Conservation (phyloP, 2,329 filamentous ascomycete genomes). For the Penicillium sp. region DNA sequence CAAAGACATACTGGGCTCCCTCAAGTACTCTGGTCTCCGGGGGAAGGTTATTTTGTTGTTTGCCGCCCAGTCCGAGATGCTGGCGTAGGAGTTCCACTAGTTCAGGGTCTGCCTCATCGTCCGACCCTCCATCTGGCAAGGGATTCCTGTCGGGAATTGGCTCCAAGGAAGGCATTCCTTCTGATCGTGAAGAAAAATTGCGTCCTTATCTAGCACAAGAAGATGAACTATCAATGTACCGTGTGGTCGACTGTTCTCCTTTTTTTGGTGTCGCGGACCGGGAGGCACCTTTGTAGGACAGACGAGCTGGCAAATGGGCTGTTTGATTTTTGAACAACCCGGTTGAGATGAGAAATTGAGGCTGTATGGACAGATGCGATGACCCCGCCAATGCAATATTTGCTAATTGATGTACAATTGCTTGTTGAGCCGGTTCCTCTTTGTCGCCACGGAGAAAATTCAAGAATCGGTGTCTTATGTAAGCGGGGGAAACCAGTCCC, state of each 20-base stretch:
- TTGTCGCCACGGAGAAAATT: slow-evolving; percentile 7
- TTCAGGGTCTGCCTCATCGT: slow-evolving; percentile 89
- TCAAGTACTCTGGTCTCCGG: slow-evolving; percentile 82
- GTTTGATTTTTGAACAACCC: background rate
- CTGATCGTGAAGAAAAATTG: background rate
- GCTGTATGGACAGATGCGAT: background rate
- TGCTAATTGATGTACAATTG: background rate
- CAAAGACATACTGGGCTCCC: slow-evolving; percentile 82
- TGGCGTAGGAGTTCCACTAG: slow-evolving; percentile 83
- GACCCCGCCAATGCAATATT: background rate
- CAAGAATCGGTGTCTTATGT: slow-evolving; percentile 2
- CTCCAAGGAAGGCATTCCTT: slow-evolving; percentile 23
- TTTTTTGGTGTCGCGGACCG: background rate
- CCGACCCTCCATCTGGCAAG: slow-evolving; percentile 66
- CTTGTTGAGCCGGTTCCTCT: background rate
- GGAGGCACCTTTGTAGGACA: slow-evolving; percentile 1
- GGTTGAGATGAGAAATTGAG: background rate
- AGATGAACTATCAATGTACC: background rate
- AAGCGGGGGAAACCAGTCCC: background rate
- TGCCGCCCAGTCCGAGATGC: slow-evolving; percentile 69
- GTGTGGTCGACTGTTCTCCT: background rate
- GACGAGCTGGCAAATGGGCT: slow-evolving; percentile 1
- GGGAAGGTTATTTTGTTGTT: slow-evolving; percentile 56
- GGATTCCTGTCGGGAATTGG: slow-evolving; percentile 19
- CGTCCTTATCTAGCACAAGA: background rate